Base-by-base conservation (phyloP, 1,139 yeast species). In the Blastobotrys apis region DNA sequence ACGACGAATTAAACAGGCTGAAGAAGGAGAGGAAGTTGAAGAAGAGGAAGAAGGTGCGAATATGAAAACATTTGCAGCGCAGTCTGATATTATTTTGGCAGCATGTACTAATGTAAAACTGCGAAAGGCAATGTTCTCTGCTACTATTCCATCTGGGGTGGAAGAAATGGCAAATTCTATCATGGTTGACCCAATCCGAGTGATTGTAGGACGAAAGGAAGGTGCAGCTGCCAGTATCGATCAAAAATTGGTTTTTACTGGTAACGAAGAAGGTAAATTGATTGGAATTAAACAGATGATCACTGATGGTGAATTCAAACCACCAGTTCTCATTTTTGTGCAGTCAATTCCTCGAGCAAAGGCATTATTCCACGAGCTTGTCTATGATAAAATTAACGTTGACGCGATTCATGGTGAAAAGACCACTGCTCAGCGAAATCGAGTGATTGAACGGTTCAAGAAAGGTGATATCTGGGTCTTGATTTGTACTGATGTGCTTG, bases 381-480 rank as follows among this genome's bases (percentile, higher is more conserved):
- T 90, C 45, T 92, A 90, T 63, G 98, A 94, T 63, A 84, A 82
- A 54, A 69, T 94, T 52, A 90, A 88, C 56, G 97, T 92, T 37
- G 98, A 92, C 60, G 97, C 86, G 17, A 88, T 94, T 38, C 97
- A 94, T 61, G 94, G 97, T 1, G 98, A 92, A 58, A 79, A 95
- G 63, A 85, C 97, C 0, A 88, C 84, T 44, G 75, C 78, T 37
- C 97, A 92, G 67, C 78, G 98, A 69, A 90, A 86, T 49, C 81
- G 79, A 41, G 85, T 84, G 17, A 86, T 94, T 52, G 84, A 84
- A 58, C 71, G 86, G 52, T 94, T 92, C 68, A 84, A 81, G 60
- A 76, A 74, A 47, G 98, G 98, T 25, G 95, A 90, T 33, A 73
- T 90, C 33, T 94, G 98, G 98, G 95, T 94, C 39, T 73, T 94